Evolutionary conservation across 2,329 filamentous ascomycete genomes (phyloP).

Genomic region (Penicillium sp.): DNA sequence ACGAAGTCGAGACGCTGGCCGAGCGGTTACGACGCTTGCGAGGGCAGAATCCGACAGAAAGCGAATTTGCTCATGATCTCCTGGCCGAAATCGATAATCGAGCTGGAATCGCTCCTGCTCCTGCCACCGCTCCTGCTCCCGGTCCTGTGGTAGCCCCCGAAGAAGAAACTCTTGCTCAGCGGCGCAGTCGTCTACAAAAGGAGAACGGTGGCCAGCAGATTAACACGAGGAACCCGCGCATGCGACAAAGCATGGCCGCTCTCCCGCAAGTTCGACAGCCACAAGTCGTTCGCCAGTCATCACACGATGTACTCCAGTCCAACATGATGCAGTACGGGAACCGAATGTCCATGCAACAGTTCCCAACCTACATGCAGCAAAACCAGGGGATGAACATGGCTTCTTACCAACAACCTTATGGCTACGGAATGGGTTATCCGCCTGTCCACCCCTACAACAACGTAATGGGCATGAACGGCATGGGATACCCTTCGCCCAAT

Average conservation of each 20-base stretch:
- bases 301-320: constrained; percentile 21
- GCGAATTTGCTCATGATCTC: constrained; percentile 46
- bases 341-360: constrained; percentile 33
- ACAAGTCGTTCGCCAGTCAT: constrained; percentile 29
- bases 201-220: constrained; percentile 30
- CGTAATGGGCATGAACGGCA: constrained; percentile 26
- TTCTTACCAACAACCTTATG: constrained; percentile 21
- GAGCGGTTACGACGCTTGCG: constrained; percentile 45
- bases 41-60: constrained; percentile 34
- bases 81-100: constrained; percentile 41
- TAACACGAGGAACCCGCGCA: constrained; percentile 27
- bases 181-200: constrained; percentile 46
- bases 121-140: constrained; percentile 12
- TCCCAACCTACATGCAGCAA: constrained; percentile 23
- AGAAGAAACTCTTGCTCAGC: constrained; percentile 49
- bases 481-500: constrained; percentile 27
- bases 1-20: constrained; percentile 47
- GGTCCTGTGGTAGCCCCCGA: constrained; percentile 24
- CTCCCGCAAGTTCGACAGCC: constrained; percentile 55
- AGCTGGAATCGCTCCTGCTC: constrained; percentile 20
- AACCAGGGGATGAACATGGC: constrained; percentile 10
- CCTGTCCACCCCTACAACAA: constrained; percentile 28
- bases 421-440: constrained; percentile 25
- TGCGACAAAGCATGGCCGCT: constrained; percentile 48
- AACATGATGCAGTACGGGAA: constrained; percentile 20